Percentiles rank a stretch among this genome's conserved stretches.
Evolutionary conservation across 164 flowering plant species (phyloP).

Genomic region (Santalum album): DNA sequence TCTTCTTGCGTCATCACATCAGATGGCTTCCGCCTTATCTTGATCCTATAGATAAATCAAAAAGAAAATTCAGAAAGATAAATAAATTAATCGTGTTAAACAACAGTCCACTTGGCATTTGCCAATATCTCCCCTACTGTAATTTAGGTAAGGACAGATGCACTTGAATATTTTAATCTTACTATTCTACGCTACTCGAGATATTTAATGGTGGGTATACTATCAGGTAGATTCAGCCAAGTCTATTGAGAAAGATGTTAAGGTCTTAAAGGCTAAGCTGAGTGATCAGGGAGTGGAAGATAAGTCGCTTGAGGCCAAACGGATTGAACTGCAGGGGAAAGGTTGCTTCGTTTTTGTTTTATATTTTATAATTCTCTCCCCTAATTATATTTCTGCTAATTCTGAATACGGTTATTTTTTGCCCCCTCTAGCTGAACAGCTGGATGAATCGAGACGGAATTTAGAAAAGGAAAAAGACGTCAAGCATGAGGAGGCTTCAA

Average conservation of each 20-base stretch:
- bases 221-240: constrained; percentile 60
- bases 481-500: constrained; percentile 42
- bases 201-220: not conserved
- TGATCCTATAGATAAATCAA: too few relatives aligned
- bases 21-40: too few relatives aligned
- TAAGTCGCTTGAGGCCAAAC: constrained; percentile 67
- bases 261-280: constrained; percentile 51
- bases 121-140: too few relatives aligned
- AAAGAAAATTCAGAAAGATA: too few relatives aligned
- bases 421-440: constrained; percentile 41
- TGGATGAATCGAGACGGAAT: constrained; percentile 45
- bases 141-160: too few relatives aligned
- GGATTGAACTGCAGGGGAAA: constrained; percentile 62
- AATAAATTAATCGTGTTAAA: too few relatives aligned
- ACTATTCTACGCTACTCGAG: not conserved
- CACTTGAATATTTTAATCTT: not conserved
- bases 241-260: constrained; percentile 66
- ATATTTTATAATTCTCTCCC: not conserved
- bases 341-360: constrained; percentile 25
- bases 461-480: constrained; percentile 51
- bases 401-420: not conserved
- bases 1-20: too few relatives aligned
- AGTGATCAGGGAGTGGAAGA: constrained; percentile 48
- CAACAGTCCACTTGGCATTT: too few relatives aligned
- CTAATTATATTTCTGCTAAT: not conserved